Evolutionary conservation across 352 stramenopile genomes (phyloP), one percentile per base, ranked within the genome.

Genomic region (Pythium utonaiense): DNA sequence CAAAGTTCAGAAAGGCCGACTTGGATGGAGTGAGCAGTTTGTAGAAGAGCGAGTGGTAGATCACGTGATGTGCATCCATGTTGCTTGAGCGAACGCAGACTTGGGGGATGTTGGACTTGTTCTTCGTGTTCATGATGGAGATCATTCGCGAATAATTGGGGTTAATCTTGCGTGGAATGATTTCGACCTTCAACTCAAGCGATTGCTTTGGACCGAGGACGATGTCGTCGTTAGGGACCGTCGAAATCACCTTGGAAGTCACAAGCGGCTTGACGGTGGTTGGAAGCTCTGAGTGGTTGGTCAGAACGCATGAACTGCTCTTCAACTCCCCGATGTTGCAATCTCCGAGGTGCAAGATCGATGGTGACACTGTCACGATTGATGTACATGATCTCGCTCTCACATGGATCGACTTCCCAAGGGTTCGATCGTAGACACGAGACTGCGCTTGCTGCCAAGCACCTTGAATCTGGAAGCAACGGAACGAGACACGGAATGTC

Each of bases 31-130:
- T 96, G 55, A 94, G 55, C 22, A 96, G 70, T 53, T 93, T 94
- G 82, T 96, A 96, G 59, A 95, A 96, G 31, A 95, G 66, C 30
- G 87, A 96, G 57, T 96, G 87, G 56, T 96, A 96, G 54, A 96
- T 96, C 28, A 96, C 87, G 57, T 95, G 86, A 50, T 96, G 85
- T 1, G 87, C 86, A 48, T 96, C 87, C 87, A 96, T 96, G 64
- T 96, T 96, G 73, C 86, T 94, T 12, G 85, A 95, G 9, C 86
- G 83, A 9, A 96, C 86, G 36, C 86, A 95, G 25, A 96, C 86
- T 62, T 94, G 83, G 17, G 86, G 74, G 19, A 89, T 78, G 44
- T 96, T 96, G 57, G 69, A 75, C 57, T 92, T 91, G 67, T 96
- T 96, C 60, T 88, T 93, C 57, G 90, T 70, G 54, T 96, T 96